phyloP scores from a whole-genome alignment of 257 asterid species.

The Orobanche coerulescens region DNA sequence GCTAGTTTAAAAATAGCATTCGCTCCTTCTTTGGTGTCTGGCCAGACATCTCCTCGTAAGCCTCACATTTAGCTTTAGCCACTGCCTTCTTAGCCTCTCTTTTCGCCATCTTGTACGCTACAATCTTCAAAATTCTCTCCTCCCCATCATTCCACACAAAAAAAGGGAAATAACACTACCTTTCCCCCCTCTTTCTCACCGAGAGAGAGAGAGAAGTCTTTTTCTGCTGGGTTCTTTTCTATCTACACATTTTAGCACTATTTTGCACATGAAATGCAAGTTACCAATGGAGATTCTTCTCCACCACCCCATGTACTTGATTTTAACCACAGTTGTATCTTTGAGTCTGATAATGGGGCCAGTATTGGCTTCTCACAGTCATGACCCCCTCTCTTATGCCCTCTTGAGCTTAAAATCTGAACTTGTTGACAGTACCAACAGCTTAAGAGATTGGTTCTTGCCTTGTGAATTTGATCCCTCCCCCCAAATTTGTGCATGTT shows the following conservation, averaged over 20 bases:
- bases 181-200: too few species aligned
- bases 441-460: constrained; percentile 55
- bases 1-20: too few species aligned
- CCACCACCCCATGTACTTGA: constrained; percentile 25
- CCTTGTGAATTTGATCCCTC: constrained; percentile 30
- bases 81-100: too few species aligned
- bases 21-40: too few species aligned
- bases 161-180: neutral
- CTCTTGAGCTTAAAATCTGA: constrained; percentile 74
- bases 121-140: too few species aligned
- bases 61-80: too few species aligned
- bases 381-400: constrained; percentile 74
- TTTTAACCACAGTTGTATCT: constrained; percentile 24
- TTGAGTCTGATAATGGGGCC: constrained; percentile 24
- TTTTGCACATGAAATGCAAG: constrained; percentile 36
- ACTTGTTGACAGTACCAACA: constrained; percentile 43
- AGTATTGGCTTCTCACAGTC: constrained; percentile 23
- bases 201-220: constrained; percentile 14
- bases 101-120: too few species aligned
- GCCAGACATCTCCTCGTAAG: too few species aligned
- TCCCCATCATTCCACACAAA: constrained; percentile 27
- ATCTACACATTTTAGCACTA: constrained; percentile 21
- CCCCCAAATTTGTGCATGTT: constrained; percentile 49
- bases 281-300: constrained; percentile 75
- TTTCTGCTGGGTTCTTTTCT: constrained; percentile 26